Base-by-base conservation (phyloP, 352 stramenopile genomes). In the Phytophthora uliginosa region DNA sequence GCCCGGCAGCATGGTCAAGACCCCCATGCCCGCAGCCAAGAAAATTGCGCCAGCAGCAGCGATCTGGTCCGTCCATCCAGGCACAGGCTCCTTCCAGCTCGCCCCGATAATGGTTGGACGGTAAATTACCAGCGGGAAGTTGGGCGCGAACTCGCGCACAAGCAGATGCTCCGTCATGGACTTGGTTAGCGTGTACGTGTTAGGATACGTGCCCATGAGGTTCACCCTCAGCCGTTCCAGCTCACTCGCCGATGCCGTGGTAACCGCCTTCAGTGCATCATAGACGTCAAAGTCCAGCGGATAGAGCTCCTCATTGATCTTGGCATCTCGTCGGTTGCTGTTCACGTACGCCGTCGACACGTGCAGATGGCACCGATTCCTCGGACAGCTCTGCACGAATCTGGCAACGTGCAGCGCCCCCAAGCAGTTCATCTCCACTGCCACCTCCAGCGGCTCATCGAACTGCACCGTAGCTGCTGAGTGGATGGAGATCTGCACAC, bases 161-260 rank as follows among this genome's bases (percentile, higher is more conserved):
- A 95, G 54, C 31, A 97, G 59, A 38, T 94, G 84, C 76, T 97
- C 91, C 47, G 89, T 88, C 84, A 97, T 96, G 17, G 88, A 94
- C 75, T 97, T 96, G 69, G 90, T 97, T 0, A 97, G 83, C 22
- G 88, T 90, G 74, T 97, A 97, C 50, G 91, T 97, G 74, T 97
- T 97, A 7, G 90, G 89, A 77, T 95, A 97, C 26, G 89, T 94
- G 28, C 91, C 89, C 66, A 96, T 95, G 33, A 97, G 74, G 54
- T 95, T 92, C 17, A 93, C 80, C 36, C 81, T 76, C 31, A 97
- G 64, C 7, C 84, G 77, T 55, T 92, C 88, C 33, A 93, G 63
- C 42, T 95, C 83, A 28, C 63, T 83, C 1, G 86, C 64, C 17
- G 85, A 87, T 7, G 84, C 83, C 1, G 68, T 83, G 0, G 78